These are phyloP conservation scores for Gypsophila paniculata DNA, from an alignment of 179 eudicot species.

Conservation along the genomic window DNA sequence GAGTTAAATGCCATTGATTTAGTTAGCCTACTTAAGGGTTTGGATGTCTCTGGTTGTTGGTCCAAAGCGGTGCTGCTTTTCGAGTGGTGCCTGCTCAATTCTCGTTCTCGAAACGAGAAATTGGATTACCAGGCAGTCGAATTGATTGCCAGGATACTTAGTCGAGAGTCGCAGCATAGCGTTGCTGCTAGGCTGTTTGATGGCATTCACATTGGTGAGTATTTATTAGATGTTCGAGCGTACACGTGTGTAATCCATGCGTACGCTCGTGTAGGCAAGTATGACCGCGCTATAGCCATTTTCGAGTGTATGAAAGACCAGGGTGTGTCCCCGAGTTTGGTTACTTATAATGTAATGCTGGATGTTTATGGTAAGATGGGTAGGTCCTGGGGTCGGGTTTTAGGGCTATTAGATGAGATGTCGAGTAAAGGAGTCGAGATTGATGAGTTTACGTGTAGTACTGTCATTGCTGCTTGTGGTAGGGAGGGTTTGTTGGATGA, in stretches of 20 bases:
- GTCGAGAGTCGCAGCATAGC: conserved; percentile 74
- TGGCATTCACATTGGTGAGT: conserved; percentile 53
- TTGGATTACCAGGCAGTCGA: conserved; percentile 57
- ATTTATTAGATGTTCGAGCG: conserved; percentile 60
- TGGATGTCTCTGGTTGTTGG: conserved; percentile 65
- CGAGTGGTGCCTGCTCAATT: conserved; percentile 60
- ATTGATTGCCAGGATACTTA: conserved; percentile 62
- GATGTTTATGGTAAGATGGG: conserved; percentile 96
- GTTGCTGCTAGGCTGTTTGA: conserved; percentile 67
- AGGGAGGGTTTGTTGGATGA: conserved; percentile 85
- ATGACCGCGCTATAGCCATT: conserved; percentile 50
- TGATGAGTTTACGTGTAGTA: conserved; percentile 91
- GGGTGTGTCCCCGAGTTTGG: conserved; percentile 67
- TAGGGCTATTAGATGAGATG: conserved; percentile 67
- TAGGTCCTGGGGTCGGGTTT: conserved; percentile 64
- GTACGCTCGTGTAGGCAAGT: conserved; percentile 60
- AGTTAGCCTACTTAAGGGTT: conserved; percentile 53
- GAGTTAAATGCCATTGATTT: conserved; percentile 56
- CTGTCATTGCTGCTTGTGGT: conserved; percentile 90
- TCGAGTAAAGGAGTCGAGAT: conserved; percentile 49
- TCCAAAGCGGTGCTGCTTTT: conserved; percentile 59
- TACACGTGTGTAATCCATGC: conserved; percentile 72
- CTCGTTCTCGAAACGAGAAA: conserved; percentile 21
- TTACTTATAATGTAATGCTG: conserved; percentile 83
- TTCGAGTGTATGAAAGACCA: conserved; percentile 50